Percentiles rank a stretch among this genome's conserved stretches.
These are phyloP conservation scores for Globisporangium viniferum DNA, from an alignment of 352 stramenopile species.

Conservation along the genomic window DNA sequence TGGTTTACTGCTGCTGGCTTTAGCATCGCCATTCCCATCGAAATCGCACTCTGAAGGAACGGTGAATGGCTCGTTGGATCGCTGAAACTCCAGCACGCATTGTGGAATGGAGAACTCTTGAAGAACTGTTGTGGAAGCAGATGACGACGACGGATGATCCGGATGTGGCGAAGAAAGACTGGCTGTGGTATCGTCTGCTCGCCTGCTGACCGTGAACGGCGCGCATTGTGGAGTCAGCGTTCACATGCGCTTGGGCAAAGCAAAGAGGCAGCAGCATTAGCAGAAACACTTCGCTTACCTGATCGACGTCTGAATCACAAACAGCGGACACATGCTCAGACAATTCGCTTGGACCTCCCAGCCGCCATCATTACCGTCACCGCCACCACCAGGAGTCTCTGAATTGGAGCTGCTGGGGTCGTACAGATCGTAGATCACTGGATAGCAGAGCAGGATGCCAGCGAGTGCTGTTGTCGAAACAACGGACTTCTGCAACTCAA, in stretches of 20 bases:
- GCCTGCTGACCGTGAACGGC: neutral
- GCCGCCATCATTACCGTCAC: neutral
- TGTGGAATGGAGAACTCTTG: conserved; percentile 57
- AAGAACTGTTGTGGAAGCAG: conserved; percentile 19
- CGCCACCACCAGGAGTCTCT: neutral
- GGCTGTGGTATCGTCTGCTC: neutral
- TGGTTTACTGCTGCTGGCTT: neutral
- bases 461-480: conserved; percentile 27
- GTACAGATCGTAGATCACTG: conserved; percentile 36
- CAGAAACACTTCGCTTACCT: conserved; percentile 8
- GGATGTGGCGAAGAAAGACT: neutral
- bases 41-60: neutral
- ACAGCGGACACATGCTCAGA: conserved; percentile 47
- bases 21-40: no score
- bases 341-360: conserved; percentile 47
- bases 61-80: neutral
- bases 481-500: neutral
- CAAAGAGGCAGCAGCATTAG: neutral
- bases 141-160: neutral
- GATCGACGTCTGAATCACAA: conserved; percentile 30
- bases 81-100: conserved; percentile 22
- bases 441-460: conserved; percentile 43
- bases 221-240: conserved; percentile 6
- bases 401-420: neutral
- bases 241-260: neutral